Evolutionary conservation across 805 yeast species (phyloP), one percentile per base, ranked within the genome.

Genomic region (Candida sakaeoensis): DNA sequence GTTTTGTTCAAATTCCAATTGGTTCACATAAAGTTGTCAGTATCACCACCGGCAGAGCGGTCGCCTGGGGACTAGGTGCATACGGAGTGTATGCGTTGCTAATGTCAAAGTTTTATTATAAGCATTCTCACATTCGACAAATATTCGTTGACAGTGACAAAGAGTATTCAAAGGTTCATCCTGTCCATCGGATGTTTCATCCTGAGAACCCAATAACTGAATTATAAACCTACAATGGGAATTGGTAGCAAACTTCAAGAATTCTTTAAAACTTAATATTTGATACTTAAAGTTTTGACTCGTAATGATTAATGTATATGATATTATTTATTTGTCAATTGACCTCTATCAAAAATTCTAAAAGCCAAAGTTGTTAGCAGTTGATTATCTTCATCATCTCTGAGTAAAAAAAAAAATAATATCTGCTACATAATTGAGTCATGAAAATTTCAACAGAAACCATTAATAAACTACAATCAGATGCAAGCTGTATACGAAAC

Each of bases 401-500:
- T n/a, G n/a, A n/a, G n/a, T n/a, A n/a, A n/a, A n/a, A n/a, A n/a
- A n/a, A n/a, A n/a, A n/a, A n/a, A n/a, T n/a, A n/a, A n/a, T n/a
- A n/a, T n/a, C n/a, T n/a, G n/a, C n/a, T n/a, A n/a, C n/a, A n/a
- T n/a, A n/a, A n/a, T n/a, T n/a, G n/a, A n/a, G n/a, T n/a, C n/a
- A 69, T 79, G 77, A 77, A 75, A 58, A 70, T 86, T 17, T 74
- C 85, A 2, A 71, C 83, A 4, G 82, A 78, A 28, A 80, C 81
- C 22, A 74, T 88, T 24, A 70, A 75, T 23, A 61, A 76, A 47
- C 65, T 89, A 14, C 97, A 91, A 59, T 70, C 70, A 48, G 76
- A 83, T 47, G 80, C 95, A 0, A 63, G 74, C 12, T 68, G 78
- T 45, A 80, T 91, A 22, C 73, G 99, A 45, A 93, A 93, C 61